Conservation (phyloP, 1,284 basidiomycete species). For the Omphalotus olearius region DNA sequence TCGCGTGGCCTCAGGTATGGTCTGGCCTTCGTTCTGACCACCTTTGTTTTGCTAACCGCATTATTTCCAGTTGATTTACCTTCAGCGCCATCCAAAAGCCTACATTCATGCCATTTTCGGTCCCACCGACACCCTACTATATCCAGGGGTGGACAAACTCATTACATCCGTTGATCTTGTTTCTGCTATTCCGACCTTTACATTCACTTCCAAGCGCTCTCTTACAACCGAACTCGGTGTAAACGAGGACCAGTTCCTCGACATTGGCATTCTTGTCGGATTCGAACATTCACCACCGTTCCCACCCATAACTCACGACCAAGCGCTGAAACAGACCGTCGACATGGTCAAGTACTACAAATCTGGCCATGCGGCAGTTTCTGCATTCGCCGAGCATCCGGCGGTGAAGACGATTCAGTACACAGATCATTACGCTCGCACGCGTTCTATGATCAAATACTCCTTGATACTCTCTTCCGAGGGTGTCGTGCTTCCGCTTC, state of each 20-base stretch:
- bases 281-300: constrained; percentile 86
- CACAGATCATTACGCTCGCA: constrained; percentile 85
- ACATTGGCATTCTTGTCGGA: constrained; percentile 89
- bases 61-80: constrained; percentile 75
- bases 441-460: constrained; percentile 90
- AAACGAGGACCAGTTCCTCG: constrained; percentile 90
- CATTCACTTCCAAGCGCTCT: constrained; percentile 78
- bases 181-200: constrained; percentile 67
- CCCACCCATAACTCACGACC: constrained; percentile 78
- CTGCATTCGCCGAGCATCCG: constrained; percentile 73
- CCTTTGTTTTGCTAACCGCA: constrained; percentile 16
- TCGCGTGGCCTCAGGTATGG: constrained; percentile 87
- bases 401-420: constrained; percentile 77
- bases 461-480: constrained; percentile 90
- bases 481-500: constrained; percentile 85
- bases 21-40: constrained; percentile 23
- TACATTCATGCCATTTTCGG: constrained; percentile 97
- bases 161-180: constrained; percentile 84
- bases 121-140: constrained; percentile 86
- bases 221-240: constrained; percentile 78
- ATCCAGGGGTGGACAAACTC: constrained; percentile 86
- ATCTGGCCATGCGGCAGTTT: constrained; percentile 78
- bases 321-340: constrained; percentile 77
- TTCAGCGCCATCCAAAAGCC: constrained; percentile 88
- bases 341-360: constrained; percentile 91